These are phyloP conservation scores for Fusarium sterilihyphosum DNA, from an alignment of 2,329 filamentous ascomycete genomes.

Conservation along the genomic window DNA sequence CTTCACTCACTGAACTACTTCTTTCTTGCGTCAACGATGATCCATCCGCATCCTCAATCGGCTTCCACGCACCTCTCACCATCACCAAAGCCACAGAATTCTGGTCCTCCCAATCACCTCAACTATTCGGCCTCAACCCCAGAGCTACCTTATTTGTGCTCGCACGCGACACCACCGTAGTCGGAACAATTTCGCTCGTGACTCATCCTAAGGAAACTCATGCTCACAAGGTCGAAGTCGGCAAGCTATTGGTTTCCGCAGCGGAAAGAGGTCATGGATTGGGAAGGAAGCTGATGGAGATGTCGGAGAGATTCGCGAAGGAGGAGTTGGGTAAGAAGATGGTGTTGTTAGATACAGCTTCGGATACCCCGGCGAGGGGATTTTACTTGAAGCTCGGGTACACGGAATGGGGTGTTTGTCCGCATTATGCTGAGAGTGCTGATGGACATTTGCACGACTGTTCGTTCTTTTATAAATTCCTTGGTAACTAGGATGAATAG, in stretches of 20 bases:
- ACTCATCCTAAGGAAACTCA: background rate
- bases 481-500: background rate
- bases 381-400: background rate
- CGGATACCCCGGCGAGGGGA: background rate
- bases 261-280: background rate
- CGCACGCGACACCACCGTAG: background rate
- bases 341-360: background rate
- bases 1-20: background rate
- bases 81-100: background rate
- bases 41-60: background rate
- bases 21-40: background rate
- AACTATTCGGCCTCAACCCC: background rate
- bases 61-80: background rate
- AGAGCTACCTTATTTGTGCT: background rate
- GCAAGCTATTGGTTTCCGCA: background rate
- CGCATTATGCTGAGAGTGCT: background rate
- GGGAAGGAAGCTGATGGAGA: background rate
- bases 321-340: background rate
- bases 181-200: background rate
- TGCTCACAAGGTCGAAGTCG: background rate
- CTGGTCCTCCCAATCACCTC: background rate
- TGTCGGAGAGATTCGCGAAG: background rate
- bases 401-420: constrained; percentile 1
- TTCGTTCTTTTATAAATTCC: background rate
- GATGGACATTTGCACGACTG: background rate